Base-by-base conservation (phyloP, 2,329 filamentous ascomycete species). In the Ceratocystis huliohia region DNA sequence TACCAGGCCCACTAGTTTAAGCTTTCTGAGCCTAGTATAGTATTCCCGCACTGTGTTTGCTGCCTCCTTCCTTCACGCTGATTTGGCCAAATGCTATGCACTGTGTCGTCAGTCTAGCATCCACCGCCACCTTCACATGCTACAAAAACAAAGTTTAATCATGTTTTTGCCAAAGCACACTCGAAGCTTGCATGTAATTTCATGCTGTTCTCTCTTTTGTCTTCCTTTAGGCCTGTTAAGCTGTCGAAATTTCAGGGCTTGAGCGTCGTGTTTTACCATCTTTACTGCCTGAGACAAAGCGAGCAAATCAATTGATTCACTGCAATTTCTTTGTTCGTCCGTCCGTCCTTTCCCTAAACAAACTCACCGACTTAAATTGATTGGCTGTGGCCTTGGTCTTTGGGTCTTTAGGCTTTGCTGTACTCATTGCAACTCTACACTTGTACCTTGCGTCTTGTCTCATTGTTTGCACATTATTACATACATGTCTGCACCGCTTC, bases 51-150 rank as follows among this genome's bases (percentile, higher is more conserved):
- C 53, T 57, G 53, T 57, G 25, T 57, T 57, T 28, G 53, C 53
- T 28, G 53, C 53, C 53, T 22, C 8, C n/a, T 50, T 50, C 46
- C 15, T 22, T 28, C 53, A 30, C 25, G 15, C 6, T 10, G 8
- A 15, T 28, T 28, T 30, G 25, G 3, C 22, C 7, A 56, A 57
- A 30, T 30, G 53, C 5, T 30, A 59, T 33, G 53, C 53, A 59
- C 53, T 59, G 53, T 59, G 53, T 59, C 28, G 53, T 33, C 53
- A 59, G 53, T 59, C 53, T 4, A 57, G 53, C 53, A 57, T 57
- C 53, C 25, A 28, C 53, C 25, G 53, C 53, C 53, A 57, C 53
- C 53, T 22, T 57, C 53, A 57, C 53, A 57, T 57, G 53, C 53
- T 33, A 13, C 22, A 57, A 57, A 28, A 10, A 50, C 46, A 8